A percentile compares a stretch with the other conserved stretches of the same genome.
Conservation (phyloP, 768 basidiomycete species). For the Sporobolomyces roseus region DNA sequence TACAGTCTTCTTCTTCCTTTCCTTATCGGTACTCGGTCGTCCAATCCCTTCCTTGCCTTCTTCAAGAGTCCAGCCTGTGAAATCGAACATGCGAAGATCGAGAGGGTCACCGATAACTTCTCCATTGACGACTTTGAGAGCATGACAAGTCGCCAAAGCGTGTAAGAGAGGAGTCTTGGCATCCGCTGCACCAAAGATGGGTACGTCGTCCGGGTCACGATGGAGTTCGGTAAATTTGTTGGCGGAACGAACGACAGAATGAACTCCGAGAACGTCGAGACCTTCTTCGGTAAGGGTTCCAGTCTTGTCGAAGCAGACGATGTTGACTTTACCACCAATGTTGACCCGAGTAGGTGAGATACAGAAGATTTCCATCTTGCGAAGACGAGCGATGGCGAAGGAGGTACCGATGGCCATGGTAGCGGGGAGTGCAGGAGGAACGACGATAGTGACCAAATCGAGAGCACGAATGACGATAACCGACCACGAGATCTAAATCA, state of each 20-base stretch:
- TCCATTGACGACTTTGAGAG: conserved; percentile 81
- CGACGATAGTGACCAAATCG: conserved; percentile 93
- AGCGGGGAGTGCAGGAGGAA: conserved; percentile 93
- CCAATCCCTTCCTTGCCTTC: conserved; percentile 66
- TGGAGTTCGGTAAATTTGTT: conserved; percentile 82
- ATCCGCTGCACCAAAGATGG: conserved; percentile 57
- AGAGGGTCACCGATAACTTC: conserved; percentile 90
- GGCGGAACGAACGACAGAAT: conserved; percentile 69
- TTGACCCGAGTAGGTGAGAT: conserved; percentile 95
- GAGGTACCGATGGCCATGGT: conserved; percentile 96
- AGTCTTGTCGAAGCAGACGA: conserved; percentile 98
- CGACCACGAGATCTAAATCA: conserved; percentile 70
- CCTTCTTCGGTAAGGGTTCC: conserved; percentile 98
- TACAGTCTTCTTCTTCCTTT: conserved; percentile 14
- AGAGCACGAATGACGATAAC: conserved; percentile 87
- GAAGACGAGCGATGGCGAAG: conserved; percentile 83
- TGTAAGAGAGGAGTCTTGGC: conserved; percentile 79
- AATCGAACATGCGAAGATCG: conserved; percentile 97
- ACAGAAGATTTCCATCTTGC: conserved; percentile 84
- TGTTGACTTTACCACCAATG: conserved; percentile 89
- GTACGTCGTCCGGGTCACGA: conserved; percentile 79
- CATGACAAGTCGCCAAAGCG: conserved; percentile 93
- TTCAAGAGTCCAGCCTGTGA: conserved; percentile 92
- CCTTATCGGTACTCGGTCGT: conserved; percentile 48
- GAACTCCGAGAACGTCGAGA: conserved; percentile 89